Base-by-base conservation (phyloP, 495 filamentous ascomycete species). In the Penicillium diatomitis region DNA sequence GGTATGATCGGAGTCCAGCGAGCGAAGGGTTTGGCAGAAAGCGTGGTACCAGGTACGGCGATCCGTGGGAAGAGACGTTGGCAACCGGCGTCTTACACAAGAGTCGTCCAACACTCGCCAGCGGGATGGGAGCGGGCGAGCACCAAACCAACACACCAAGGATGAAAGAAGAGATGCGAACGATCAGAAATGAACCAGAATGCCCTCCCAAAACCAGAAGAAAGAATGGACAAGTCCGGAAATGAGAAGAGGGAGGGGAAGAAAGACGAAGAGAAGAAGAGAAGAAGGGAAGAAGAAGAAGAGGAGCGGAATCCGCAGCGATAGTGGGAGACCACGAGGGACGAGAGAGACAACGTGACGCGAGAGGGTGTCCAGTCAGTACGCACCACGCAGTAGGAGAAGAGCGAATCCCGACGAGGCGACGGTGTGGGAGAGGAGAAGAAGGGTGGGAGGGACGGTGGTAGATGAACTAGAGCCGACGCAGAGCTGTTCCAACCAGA, bases 1-100 rank as follows among this genome's bases (percentile, higher is more conserved):
- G 53, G 47, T 60, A 53, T 56, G 53, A 53, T 60, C 57, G 54
- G 57, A 53, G 52, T 32, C 48, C 11, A 28, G 30, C 27, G 34
- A 32, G 42, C 20, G 20, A 20, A 41, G 36, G 46, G 38, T 30
- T 35, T 30, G 54, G 50, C 49, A 56, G 47, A 51, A 57, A 37
- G 41, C 44, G 44, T 41, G 44, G 54, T 41, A 41, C 39, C 38
- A 38, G 38, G 36, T 36, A 41, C 40, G 6, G 11, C n/a, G 47
- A 46, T 51, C 56, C 56, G 56, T 59, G 53, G 56, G 46, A 53
- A 38, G 10, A 27, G 6, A 20, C 34, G 11, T 5, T 39, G 48
- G 41, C 9, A 27, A 28, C 20, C 20, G 20, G 20, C 20, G 20
- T 20, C 20, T 20, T 20, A 20, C 20, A 20, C 20, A 20, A 20